Evolutionary conservation across 495 filamentous ascomycete species (phyloP), one percentile per base, ranked within the genome.

Genomic region (Xylaria scruposa): DNA sequence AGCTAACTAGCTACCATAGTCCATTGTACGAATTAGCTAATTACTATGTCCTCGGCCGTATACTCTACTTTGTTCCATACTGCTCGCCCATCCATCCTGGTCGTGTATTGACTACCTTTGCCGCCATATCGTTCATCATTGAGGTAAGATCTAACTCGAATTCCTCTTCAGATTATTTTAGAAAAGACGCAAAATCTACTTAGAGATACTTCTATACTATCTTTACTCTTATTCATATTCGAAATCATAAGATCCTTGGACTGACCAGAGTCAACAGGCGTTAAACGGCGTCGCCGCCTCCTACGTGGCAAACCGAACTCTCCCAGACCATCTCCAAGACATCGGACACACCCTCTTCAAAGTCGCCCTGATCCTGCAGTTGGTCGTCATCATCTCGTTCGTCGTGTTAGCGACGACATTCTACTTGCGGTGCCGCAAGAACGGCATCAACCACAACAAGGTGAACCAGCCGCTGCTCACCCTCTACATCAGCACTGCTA

Each of bases 1-100:
- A 54, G 42, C 49, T 47, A 17, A 63, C 19, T n/a, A 24, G 62
- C 36, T 44, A 59, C 24, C 9, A 2, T 66, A 92, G 90, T 7
- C 92, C 92, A 7, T 81, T 94, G 58, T 92, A 92, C 72, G 91
- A 93, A 73, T 87, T 90, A 0, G 86, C 89, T 36, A 93, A 96
- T 78, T 96, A 94, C 80, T 86, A 93, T 73, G 87, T 91, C 66
- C 88, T 95, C 26, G 93, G 91, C 31, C 90, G 92, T 8, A 88
- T 92, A 61, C 85, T 96, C 4, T 93, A 91, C 81, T 94, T 93
- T 81, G 89, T 92, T 40, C 93, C 93, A 0, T 91, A 94, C 72
- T 87, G 91, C 72, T 90, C 92, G 0, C 91, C 92, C 0, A 90
- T 95, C 67, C 91, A 95, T 77, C 93, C 92, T 0, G 92, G 91